These are phyloP conservation scores for Aspergillus sp. DNA, from an alignment of 2,329 filamentous ascomycete genomes.

Conservation along the genomic window DNA sequence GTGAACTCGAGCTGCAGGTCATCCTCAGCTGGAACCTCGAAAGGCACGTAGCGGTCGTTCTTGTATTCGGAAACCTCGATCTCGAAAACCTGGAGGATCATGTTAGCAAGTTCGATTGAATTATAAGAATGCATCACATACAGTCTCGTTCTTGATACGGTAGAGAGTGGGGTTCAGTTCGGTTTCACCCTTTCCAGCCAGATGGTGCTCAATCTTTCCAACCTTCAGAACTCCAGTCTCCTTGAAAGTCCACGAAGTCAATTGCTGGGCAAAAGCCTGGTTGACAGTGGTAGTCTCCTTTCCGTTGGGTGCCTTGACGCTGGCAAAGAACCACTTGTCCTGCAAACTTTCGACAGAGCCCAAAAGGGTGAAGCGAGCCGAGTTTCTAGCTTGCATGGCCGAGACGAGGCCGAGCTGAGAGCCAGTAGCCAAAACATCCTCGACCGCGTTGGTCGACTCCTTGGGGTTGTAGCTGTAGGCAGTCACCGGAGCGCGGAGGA, in stretches of 20 bases:
- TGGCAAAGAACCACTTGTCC: slow-evolving; percentile 82
- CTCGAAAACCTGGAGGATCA: slow-evolving; percentile 61
- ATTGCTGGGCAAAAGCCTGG: slow-evolving; percentile 74
- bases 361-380: slow-evolving; percentile 78
- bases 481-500: slow-evolving; percentile 76
- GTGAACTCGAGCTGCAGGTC: slow-evolving; percentile 90
- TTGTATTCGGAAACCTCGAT: slow-evolving; percentile 86
- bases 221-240: slow-evolving; percentile 86
- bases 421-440: slow-evolving; percentile 82
- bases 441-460: slow-evolving; percentile 67
- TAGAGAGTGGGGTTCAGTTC: slow-evolving; percentile 79
- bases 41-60: slow-evolving; percentile 70
- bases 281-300: slow-evolving; percentile 67
- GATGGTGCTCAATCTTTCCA: slow-evolving; percentile 74
- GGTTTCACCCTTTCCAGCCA: slow-evolving; percentile 49
- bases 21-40: slow-evolving; percentile 65
- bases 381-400: slow-evolving; percentile 85
- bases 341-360: slow-evolving; percentile 83
- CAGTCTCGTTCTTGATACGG: slow-evolving; percentile 92
- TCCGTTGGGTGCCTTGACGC: slow-evolving; percentile 57
- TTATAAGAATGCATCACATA: slow-evolving; percentile 48
- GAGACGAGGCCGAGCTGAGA: slow-evolving; percentile 81
- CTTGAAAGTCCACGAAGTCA: slow-evolving; percentile 95
- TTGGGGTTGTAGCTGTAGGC: slow-evolving; percentile 94
- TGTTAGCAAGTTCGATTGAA: slow-evolving; percentile 19